Evolutionary conservation across 1,139 yeast genomes (phyloP).

Genomic region (Blastobotrys proliferans): DNA sequence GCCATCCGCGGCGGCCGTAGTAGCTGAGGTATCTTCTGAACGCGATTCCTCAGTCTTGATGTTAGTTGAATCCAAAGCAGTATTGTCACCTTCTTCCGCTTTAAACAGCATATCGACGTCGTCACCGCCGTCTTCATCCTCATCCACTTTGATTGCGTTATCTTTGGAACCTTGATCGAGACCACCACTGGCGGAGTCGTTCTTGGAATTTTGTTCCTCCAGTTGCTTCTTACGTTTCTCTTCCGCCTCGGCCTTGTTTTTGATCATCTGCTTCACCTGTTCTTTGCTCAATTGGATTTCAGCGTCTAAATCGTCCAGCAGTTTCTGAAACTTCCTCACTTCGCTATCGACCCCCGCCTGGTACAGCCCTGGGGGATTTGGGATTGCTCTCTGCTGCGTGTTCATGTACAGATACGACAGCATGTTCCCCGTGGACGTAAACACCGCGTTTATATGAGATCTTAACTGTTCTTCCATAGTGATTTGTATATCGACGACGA

Average conservation of each 20-base stretch:
- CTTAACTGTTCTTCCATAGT: slow-evolving; percentile 7
- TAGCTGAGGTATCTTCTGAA: neutral
- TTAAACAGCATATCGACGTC: too few species aligned
- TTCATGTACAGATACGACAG: slow-evolving; percentile 22
- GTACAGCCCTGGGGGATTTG: slow-evolving; percentile 26
- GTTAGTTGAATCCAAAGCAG: neutral
- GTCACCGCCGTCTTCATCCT: neutral
- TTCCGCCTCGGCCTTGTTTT: neutral
- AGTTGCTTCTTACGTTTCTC: slow-evolving; percentile 7
- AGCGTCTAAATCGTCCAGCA: slow-evolving; percentile 25
- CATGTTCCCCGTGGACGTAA: slow-evolving; percentile 27
- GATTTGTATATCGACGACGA: too few species aligned
- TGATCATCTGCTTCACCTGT: slow-evolving; percentile 12
- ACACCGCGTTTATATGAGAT: slow-evolving; percentile 13
- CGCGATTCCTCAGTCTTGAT: neutral
- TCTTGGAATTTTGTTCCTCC: slow-evolving; percentile 7
- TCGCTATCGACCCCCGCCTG: slow-evolving; percentile 25
- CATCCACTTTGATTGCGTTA: neutral
- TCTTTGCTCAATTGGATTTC: slow-evolving; percentile 24
- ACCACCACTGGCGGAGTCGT: too few species aligned
- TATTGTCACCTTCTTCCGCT: neutral
- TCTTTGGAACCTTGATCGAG: neutral
- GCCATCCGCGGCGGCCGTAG: neutral
- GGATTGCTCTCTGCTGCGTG: slow-evolving; percentile 23
- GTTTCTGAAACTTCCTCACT: slow-evolving; percentile 21